Percentiles rank a stretch among this genome's conserved stretches.
Evolutionary conservation across 257 asterid species (phyloP).

Genomic region (Haberlea rhodopensis): DNA sequence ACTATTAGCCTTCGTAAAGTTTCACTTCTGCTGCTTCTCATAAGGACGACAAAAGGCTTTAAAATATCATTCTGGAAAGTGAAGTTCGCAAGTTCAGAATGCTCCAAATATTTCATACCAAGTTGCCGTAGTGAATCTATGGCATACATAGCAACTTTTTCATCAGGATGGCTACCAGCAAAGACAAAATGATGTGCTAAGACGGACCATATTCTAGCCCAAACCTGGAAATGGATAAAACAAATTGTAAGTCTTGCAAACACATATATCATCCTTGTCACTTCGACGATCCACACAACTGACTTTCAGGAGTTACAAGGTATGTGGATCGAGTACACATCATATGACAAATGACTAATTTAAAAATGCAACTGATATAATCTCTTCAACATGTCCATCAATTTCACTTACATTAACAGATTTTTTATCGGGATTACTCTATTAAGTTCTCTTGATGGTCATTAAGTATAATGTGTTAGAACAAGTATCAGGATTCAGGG

Average conservation of each 20-base stretch:
- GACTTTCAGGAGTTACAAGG: background rate
- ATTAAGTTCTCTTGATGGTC: conserved; percentile 15
- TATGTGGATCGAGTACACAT: background rate
- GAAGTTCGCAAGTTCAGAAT: conserved; percentile 97
- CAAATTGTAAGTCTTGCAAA: conserved; percentile 17
- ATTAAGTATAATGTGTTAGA: conserved; percentile 5
- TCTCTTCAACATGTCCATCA: background rate
- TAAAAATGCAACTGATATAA: conserved; percentile 18
- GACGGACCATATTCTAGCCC: conserved; percentile 99
- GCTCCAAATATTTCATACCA: conserved; percentile 97
- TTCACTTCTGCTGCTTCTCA: conserved; percentile 90
- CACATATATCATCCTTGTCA: conserved; percentile 14
- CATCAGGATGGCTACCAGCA: conserved; percentile 99
- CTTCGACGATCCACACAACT: conserved; percentile 1
- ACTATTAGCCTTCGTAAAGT: conserved; percentile 88
- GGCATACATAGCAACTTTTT: conserved; percentile 99
- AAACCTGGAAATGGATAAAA: conserved; percentile 58
- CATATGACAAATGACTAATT: background rate
- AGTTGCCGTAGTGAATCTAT: conserved; percentile 97
- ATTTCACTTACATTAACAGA: conserved; percentile 1
- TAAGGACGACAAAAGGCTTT: conserved; percentile 93
- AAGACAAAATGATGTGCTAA: conserved; percentile 89
- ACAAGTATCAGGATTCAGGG: conserved; percentile 14
- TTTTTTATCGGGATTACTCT: background rate
- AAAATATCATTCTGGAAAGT: conserved; percentile 98